phyloP scores from a whole-genome alignment of 1,284 basidiomycete species.

The Phlebopus sp. region DNA sequence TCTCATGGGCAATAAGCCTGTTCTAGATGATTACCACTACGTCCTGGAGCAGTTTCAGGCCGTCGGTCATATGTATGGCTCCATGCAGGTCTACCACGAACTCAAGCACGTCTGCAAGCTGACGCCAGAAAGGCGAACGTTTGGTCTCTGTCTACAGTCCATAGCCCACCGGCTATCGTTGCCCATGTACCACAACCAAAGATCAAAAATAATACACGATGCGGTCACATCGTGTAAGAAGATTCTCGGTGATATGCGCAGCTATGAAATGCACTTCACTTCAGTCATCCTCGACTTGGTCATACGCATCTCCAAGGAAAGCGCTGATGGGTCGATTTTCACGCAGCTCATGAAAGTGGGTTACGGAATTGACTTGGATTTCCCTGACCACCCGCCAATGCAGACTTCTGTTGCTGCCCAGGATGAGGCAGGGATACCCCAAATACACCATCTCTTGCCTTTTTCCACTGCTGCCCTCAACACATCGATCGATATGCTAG shows the following conservation, averaged over 20 bases:
- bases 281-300: slow-evolving; percentile 60
- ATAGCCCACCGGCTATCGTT: slow-evolving; percentile 63
- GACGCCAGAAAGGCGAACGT: slow-evolving; percentile 51
- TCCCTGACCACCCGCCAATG: slow-evolving; percentile 53
- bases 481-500: slow-evolving; percentile 66
- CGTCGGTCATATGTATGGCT: slow-evolving; percentile 61
- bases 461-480: slow-evolving; percentile 71
- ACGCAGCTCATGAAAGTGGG: slow-evolving; percentile 56
- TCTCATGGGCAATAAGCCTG: slow-evolving; percentile 45
- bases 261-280: slow-evolving; percentile 45
- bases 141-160: slow-evolving; percentile 61
- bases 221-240: slow-evolving; percentile 45
- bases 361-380: slow-evolving; percentile 71
- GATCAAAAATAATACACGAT: slow-evolving; percentile 36
- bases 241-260: slow-evolving; percentile 58
- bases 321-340: slow-evolving; percentile 51
- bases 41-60: slow-evolving; percentile 71
- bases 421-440: slow-evolving; percentile 19
- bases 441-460: slow-evolving; percentile 35
- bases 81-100: slow-evolving; percentile 59
- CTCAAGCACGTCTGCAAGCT: slow-evolving; percentile 42
- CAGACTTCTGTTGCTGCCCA: slow-evolving; percentile 13
- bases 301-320: slow-evolving; percentile 66
- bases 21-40: slow-evolving; percentile 68
- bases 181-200: slow-evolving; percentile 42